phyloP scores from a whole-genome alignment of 1,284 basidiomycete genomes.

The Mycena sp. region DNA sequence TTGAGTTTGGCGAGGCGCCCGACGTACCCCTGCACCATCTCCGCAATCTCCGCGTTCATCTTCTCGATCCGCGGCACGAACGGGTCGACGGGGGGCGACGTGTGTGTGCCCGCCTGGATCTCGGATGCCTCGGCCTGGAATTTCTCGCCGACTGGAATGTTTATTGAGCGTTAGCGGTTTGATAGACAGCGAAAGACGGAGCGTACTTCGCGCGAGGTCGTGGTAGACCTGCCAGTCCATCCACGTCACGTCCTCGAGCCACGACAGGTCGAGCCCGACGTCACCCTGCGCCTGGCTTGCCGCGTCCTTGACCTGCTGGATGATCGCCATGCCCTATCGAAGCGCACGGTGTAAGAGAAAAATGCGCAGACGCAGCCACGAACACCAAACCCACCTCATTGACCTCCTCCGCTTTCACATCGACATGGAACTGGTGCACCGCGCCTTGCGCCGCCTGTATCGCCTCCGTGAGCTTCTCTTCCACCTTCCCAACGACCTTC shows the following conservation, averaged over 20 bases:
- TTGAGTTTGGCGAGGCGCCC: slow-evolving; percentile 57
- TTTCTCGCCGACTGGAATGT: slow-evolving; percentile 51
- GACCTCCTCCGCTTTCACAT: slow-evolving; percentile 58
- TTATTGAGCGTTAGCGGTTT: background rate
- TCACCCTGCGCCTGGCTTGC: slow-evolving; percentile 73
- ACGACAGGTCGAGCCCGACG: slow-evolving; percentile 79
- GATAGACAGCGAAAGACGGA: slow-evolving; percentile 15
- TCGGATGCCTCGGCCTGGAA: slow-evolving; percentile 56
- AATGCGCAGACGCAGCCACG: slow-evolving; percentile 10
- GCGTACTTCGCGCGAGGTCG: slow-evolving; percentile 62
- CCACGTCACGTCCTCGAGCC: slow-evolving; percentile 82
- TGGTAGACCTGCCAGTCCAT: slow-evolving; percentile 83
- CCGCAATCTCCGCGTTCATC: slow-evolving; percentile 63
- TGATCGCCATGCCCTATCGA: slow-evolving; percentile 38
- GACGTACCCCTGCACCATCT: slow-evolving; percentile 67
- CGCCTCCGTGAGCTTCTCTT: slow-evolving; percentile 65
- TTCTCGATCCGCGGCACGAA: slow-evolving; percentile 59
- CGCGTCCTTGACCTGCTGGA: slow-evolving; percentile 56
- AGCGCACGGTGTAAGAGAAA: slow-evolving; percentile 31
- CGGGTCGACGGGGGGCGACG: slow-evolving; percentile 59
- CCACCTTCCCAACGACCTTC: slow-evolving; percentile 67
- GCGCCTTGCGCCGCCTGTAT: slow-evolving; percentile 58
- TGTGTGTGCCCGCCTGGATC: slow-evolving; percentile 67
- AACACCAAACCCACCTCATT: slow-evolving; percentile 55
- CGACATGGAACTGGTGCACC: slow-evolving; percentile 66